phyloP scores from a whole-genome alignment of 352 stramenopile species.

The Pythium periplocum region DNA sequence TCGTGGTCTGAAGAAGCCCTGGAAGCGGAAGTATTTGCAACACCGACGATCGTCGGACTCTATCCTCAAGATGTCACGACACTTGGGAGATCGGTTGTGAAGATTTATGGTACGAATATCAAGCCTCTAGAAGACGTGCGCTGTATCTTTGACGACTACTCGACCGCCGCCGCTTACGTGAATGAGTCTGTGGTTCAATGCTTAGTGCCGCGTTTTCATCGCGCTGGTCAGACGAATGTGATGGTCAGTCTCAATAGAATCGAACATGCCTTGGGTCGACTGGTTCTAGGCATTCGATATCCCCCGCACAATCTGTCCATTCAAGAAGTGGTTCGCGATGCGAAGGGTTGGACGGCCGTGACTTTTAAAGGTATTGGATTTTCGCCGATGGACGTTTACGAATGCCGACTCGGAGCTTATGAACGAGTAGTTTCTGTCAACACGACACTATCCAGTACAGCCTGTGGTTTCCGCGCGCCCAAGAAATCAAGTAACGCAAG shows the following conservation, averaged over 20 bases:
- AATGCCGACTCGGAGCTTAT: conserved; percentile 10
- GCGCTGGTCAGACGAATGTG: conserved; percentile 2
- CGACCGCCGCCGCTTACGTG: conserved; percentile 13
- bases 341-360: neutral
- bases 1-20: conserved; percentile 11
- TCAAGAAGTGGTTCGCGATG: neutral
- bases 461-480: neutral
- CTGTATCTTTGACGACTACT: conserved; percentile 9
- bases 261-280: conserved; percentile 6
- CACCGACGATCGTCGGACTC: conserved; percentile 8
- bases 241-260: conserved; percentile 14
- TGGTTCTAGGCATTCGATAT: conserved; percentile 8
- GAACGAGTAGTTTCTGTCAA: neutral
- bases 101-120: conserved; percentile 15
- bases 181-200: conserved; percentile 15
- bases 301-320: conserved; percentile 8
- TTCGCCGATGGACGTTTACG: conserved; percentile 7
- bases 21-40: conserved; percentile 1
- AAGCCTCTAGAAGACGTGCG: conserved; percentile 2
- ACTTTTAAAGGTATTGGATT: conserved; percentile 3
- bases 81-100: conserved; percentile 9
- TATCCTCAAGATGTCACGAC: conserved; percentile 14
- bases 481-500: neutral
- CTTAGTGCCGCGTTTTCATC: conserved; percentile 9
- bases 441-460: neutral